phyloP scores from a whole-genome alignment of 2,329 filamentous ascomycete species.

The Hymenoscyphus infarciens region DNA sequence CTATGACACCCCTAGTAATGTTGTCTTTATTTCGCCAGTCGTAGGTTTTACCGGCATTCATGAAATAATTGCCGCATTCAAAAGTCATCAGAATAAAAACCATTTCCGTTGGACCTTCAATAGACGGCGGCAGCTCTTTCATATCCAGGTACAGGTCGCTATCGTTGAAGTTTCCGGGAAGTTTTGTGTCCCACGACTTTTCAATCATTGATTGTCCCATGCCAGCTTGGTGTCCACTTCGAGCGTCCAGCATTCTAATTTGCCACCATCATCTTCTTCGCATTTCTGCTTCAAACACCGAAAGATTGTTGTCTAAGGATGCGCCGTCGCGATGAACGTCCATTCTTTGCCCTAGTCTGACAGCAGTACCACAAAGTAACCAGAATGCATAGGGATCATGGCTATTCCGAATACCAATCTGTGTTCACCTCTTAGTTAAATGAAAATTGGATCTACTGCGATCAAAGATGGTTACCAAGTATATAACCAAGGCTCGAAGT shows the following conservation, averaged over 20 bases:
- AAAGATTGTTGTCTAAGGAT: constrained; percentile 47
- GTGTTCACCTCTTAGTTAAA: too few species aligned
- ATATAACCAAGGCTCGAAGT: too few species aligned
- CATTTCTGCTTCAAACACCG: constrained; percentile 64
- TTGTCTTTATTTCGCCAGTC: background rate
- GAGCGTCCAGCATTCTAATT: constrained; percentile 35
- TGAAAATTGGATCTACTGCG: too few species aligned
- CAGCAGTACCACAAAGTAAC: constrained; percentile 50
- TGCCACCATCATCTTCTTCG: constrained; percentile 65
- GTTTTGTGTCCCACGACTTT: constrained; percentile 38
- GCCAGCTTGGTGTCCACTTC: background rate
- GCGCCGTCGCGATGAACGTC: constrained; percentile 51
- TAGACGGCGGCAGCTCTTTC: constrained; percentile 41
- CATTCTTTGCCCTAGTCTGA: constrained; percentile 55
- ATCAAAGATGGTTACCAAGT: too few species aligned
- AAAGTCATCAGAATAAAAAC: constrained; percentile 36
- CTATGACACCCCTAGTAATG: background rate
- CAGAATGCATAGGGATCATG: constrained; percentile 58
- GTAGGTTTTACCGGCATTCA: background rate
- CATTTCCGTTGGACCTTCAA: constrained; percentile 43
- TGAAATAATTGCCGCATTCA: constrained; percentile 35
- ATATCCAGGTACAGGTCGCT: constrained; percentile 44
- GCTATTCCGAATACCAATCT: constrained; percentile 29
- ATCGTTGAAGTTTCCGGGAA: constrained; percentile 53
- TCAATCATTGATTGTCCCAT: constrained; percentile 4